Base-by-base conservation (phyloP, 2,329 filamentous ascomycete species). In the Diaporthe longicolla region DNA sequence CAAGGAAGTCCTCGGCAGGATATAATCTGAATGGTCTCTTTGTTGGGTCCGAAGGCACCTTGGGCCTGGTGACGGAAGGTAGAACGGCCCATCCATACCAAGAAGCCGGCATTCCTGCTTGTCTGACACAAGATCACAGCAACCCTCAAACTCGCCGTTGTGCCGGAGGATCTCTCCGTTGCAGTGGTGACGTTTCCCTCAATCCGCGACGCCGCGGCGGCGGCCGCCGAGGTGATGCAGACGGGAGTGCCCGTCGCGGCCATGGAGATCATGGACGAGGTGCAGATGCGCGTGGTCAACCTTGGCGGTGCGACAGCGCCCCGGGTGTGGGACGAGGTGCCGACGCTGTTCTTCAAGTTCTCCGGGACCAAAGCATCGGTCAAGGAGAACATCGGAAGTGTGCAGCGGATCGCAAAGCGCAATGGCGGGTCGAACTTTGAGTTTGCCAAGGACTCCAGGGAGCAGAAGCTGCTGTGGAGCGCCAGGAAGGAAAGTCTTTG, bases 231-330 rank as follows among this genome's bases (percentile, higher is more conserved):
- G 66, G 90, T 96, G n/a, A 93, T 96, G 87, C 90, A 93, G 78
- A 88, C 91, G 0, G 93, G 92, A 0, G 87, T 95, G 4, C 93
- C 92, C 0, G 88, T 95, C 9, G 93, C 92, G 0, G 93, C 93
- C 4, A 93, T 95, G 90, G 94, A 97, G 83, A 75, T 97, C 77
- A 95, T 97, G 93, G 94, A 97, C 80, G 94, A 97, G 73, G 93
- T 96, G 4, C 93, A 95, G 82, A 97, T 97, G 94, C 89, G 87
- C 76, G 93, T 96, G 0, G 92, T 97, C 80, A 97, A 97, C 83
- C 86, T 91, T 70, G 90, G 92, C 15, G 92, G 93, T 0, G 90
- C 90, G 5, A 95, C 93, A 0, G 88, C 90, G 10, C 92, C 91
- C 21, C 85, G 89, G 8, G 89, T 90, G 57, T 96, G 94, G 94